Evolutionary conservation across 2,329 filamentous ascomycete species (phyloP), one percentile per base, ranked within the genome.

Genomic region (Ophiostoma sp.): DNA sequence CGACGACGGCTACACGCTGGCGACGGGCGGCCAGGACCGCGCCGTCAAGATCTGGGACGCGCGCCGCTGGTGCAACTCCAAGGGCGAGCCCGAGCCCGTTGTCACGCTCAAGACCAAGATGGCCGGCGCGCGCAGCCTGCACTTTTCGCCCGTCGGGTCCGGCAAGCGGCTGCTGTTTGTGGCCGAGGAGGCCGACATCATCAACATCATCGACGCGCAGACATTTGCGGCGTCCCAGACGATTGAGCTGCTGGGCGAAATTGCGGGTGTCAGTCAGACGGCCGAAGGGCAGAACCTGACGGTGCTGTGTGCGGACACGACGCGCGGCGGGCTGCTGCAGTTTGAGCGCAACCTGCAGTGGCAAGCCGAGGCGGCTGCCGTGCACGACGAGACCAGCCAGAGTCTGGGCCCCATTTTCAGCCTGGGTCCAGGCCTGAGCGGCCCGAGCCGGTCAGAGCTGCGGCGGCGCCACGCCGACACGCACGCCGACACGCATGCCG

Each of bases 11-110:
- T 88, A 88, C 80, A 89, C 88, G 15, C 84, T 94, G 27, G 91
- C 91, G 15, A 94, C 91, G 0, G 91, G 89, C 31, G 90, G 89
- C 72, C 91, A 94, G 78, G 91, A 94, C 77, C 89, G 85, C 76
- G 85, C 83, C 36, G 84, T 94, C 74, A 87, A 88, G 73, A 87
- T 94, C 67, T 94, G 90, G 88, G 91, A 94, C 77, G 89, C 90
- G 8, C 85, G 91, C 10, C 87, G 85, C 69, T 92, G 90, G 89
- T 41, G 35, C 62, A 39, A 23, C 10, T 4, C 20, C 10, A 13
- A 35, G 2, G 62, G 62, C 33, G 17, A 39, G 20, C 83, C 80
- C 64, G 80, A 83, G 1, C 82, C 86, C 0, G 74, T 90, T 10
- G 81, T 81, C 23, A 85, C 84, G 13, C 80, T 94, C 33, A 81